Conservation (phyloP, 331 rosid species). For the Pyrus hybrid region DNA sequence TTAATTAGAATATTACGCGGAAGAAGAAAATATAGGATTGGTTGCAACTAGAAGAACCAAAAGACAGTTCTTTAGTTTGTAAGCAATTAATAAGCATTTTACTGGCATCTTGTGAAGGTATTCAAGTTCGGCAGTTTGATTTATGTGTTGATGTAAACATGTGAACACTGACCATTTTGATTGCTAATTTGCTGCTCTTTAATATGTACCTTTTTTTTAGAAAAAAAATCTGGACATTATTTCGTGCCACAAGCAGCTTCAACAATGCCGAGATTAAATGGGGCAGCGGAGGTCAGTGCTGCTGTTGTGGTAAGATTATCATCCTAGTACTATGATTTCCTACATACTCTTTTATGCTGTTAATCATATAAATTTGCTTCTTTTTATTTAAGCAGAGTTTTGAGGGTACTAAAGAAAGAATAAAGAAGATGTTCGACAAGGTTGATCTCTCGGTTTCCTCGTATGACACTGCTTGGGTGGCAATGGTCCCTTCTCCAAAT, state of each 20-base stretch:
- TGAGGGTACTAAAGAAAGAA: conserved; percentile 51
- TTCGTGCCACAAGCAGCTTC: conserved; percentile 27
- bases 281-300: conserved; percentile 16
- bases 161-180: background rate
- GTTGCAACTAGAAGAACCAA: background rate
- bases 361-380: background rate
- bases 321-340: background rate
- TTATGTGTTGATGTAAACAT: background rate
- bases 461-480: conserved; percentile 93
- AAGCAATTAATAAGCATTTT: background rate
- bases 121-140: background rate
- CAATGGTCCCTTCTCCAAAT: conserved; percentile 63
- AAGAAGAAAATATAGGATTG: background rate
- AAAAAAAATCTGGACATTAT: background rate
- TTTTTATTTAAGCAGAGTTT: conserved; percentile 22
- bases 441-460: conserved; percentile 72
- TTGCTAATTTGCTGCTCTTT: background rate
- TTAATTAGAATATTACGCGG: too few relatives aligned
- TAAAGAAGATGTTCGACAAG: conserved; percentile 46
- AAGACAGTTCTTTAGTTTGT: background rate
- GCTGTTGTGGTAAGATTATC: conserved; percentile 38
- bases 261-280: conserved; percentile 13
- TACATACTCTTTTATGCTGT: background rate
- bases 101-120: background rate
- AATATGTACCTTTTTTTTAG: background rate